Percentiles rank a stretch among this genome's conserved stretches.
Evolutionary conservation across 495 filamentous ascomycete species (phyloP).

Genomic region (Cercophora sp.): DNA sequence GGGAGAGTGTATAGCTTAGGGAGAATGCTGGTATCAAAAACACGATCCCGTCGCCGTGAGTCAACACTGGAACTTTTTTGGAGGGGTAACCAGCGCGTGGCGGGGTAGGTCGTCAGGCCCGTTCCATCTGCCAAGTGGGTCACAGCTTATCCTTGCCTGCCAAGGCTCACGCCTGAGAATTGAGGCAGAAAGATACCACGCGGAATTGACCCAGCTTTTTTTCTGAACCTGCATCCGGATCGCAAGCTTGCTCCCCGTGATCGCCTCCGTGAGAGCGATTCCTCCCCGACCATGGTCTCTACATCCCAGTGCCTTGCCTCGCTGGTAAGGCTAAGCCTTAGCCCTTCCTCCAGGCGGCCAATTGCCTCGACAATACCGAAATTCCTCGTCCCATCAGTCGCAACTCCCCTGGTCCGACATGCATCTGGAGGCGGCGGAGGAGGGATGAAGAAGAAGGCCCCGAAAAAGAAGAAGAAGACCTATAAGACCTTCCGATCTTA

Average conservation of each 20-base stretch:
- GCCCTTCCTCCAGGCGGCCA: slow-evolving; percentile 29
- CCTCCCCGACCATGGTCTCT: slow-evolving; percentile 35
- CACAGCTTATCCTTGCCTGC: neutral
- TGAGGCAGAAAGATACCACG: slow-evolving; percentile 9
- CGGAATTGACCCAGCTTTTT: slow-evolving; percentile 25
- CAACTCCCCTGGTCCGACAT: slow-evolving; percentile 32
- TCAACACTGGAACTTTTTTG: slow-evolving; percentile 29
- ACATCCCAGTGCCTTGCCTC: slow-evolving; percentile 55
- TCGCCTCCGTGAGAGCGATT: slow-evolving; percentile 5
- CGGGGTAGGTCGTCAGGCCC: slow-evolving; percentile 10
- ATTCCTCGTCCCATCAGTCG: slow-evolving; percentile 38
- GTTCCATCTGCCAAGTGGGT: slow-evolving; percentile 2
- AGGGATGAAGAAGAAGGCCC: slow-evolving; percentile 39
- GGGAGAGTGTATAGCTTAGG: neutral
- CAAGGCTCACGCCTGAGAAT: slow-evolving; percentile 11
- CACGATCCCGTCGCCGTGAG: slow-evolving; percentile 11
- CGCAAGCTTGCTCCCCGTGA: neutral
- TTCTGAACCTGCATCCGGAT: neutral
- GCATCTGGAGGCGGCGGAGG: slow-evolving; percentile 27
- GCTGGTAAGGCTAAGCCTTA: slow-evolving; percentile 54
- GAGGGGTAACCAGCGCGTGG: slow-evolving; percentile 27
- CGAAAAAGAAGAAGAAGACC: slow-evolving; percentile 54
- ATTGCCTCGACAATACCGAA: slow-evolving; percentile 36
- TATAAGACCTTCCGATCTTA: slow-evolving; percentile 57
- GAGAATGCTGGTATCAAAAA: too few relatives aligned